Percentiles rank a stretch among this genome's conserved stretches.
These are phyloP conservation scores for Rhodosporidiobolus odoratus DNA, from an alignment of 768 basidiomycete species.

Conservation along the genomic window DNA sequence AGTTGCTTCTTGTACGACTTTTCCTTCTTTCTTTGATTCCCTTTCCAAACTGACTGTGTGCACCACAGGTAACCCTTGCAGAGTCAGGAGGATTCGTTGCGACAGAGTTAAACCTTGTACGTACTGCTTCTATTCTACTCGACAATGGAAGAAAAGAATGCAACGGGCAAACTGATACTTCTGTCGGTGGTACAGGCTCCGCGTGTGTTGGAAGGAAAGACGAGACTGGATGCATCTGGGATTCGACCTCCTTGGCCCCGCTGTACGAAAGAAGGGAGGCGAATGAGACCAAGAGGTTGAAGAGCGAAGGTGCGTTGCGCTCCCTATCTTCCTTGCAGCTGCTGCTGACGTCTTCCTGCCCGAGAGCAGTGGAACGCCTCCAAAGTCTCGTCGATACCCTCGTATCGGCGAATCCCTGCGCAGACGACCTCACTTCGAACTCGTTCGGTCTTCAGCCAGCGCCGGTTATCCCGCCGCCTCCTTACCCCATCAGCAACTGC, in stretches of 20 bases:
- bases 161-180: not conserved
- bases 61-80: not conserved
- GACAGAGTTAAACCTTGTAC: not conserved
- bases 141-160: not conserved
- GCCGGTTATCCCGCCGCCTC: not conserved
- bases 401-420: not conserved
- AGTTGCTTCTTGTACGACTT: not conserved
- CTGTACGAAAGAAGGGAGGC: slow-evolving; percentile 8
- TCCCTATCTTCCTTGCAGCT: not conserved
- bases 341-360: not conserved
- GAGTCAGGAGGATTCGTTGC: not conserved
- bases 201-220: not conserved
- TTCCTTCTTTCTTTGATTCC: not conserved
- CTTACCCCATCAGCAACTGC: not conserved
- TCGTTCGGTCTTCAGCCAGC: not conserved
- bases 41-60: not conserved
- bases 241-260: not conserved
- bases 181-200: not conserved
- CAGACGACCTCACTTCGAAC: not conserved
- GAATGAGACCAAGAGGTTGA: slow-evolving; percentile 9
- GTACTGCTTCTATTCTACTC: not conserved
- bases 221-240: not conserved
- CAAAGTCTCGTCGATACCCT: not conserved
- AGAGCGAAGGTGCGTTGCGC: slow-evolving; percentile 2
- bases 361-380: slow-evolving; percentile 8